Evolutionary conservation across 2,329 filamentous ascomycete species (phyloP), one percentile per base, ranked within the genome.

Genomic region (Monosporascus cannonballus): DNA sequence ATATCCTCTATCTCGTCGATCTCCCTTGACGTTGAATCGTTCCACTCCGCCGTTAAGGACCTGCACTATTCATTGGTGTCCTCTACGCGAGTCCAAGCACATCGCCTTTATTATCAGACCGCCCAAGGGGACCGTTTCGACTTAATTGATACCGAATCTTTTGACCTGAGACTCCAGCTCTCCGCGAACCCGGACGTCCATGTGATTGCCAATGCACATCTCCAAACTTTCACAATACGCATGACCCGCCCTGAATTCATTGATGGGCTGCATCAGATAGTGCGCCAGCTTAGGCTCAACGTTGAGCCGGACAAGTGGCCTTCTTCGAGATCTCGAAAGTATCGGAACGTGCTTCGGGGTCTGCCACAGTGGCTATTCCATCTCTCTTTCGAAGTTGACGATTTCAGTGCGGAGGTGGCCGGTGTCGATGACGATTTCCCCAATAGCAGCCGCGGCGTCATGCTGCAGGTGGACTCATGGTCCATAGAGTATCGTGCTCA

Each of bases 1-100:
- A 96, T 99, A 47, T 96, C 90, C 1, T 94, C 91, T 2, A 90
- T 96, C 11, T 97, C 95, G 0, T 96, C 93, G 0, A 84, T 97
- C 38, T 96, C 93, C 0, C 74, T 97, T 22, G 94, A 99, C 63
- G 80, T 96, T 47, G 94, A 99, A 65, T 96, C 94, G 0, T 96
- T 91, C n/a, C 94, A 99, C 71, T 94, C 90, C 3, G 78, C 87
- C 0, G 83, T 90, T 37, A 89, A 89, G 53, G 88, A 95, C 36
- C 74, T 91, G 3, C 89, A 96, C 65, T 99, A 99, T 69, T 90
- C 89, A 5, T 74, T 99, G 1, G 84, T 85, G 15, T 90, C 91
- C 0, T 87, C 89, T 3, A 84, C 95, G 66, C 81, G 94, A 46
- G 76, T 97, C 53, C 86, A 93, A 56, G 89, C 90, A 1, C 91